Evolutionary conservation across 345 rosid species (phyloP).

Genomic region (Syzygium aqueum): DNA sequence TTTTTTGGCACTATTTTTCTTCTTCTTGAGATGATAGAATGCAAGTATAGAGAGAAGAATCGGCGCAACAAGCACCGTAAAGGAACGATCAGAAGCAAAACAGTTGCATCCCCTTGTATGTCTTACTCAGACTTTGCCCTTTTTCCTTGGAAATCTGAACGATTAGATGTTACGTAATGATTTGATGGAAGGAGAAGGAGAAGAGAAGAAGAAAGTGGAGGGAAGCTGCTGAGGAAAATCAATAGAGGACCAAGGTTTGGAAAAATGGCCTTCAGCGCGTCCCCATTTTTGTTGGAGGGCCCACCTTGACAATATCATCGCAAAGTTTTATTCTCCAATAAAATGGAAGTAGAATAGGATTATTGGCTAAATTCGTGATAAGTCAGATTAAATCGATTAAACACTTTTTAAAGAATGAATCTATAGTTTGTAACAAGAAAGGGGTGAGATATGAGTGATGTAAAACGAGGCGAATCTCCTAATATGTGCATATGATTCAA

Average conservation of each 20-base stretch:
- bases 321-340: neutral
- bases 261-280: neutral
- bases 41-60: neutral
- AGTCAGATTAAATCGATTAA: neutral
- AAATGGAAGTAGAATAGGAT: neutral
- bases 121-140: neutral
- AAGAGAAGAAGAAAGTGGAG: neutral
- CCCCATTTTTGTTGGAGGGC: too few species aligned
- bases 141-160: neutral
- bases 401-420: neutral
- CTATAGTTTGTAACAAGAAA: neutral
- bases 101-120: neutral
- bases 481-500: neutral
- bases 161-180: neutral
- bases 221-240: neutral
- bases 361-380: neutral
- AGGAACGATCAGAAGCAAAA: neutral
- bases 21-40: neutral
- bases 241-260: neutral
- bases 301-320: too few species aligned
- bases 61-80: neutral
- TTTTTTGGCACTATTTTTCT: neutral
- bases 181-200: neutral
- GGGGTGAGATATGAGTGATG: neutral
- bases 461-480: neutral